Conservation (phyloP, 257 asterid genomes). For the Hygrophila difformis region DNA sequence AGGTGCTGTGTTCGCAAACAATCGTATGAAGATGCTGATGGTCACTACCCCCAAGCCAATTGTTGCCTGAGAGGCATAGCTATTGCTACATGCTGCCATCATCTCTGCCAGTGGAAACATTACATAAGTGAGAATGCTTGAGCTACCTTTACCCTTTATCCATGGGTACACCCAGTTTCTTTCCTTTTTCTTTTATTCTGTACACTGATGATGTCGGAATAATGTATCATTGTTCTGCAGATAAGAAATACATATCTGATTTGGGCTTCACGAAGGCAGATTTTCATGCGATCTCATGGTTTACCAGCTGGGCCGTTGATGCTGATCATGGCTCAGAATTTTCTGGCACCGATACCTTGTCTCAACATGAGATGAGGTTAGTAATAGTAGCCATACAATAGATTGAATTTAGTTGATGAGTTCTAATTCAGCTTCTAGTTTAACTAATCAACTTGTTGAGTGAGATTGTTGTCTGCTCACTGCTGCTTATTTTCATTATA, state of each 20-base stretch:
- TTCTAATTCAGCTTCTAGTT: too few species aligned
- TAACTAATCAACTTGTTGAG: too few species aligned
- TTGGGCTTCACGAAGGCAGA: constrained; percentile 70
- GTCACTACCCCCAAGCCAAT: constrained; percentile 21
- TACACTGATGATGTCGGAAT: neutral
- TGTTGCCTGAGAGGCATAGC: constrained; percentile 59
- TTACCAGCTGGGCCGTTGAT: constrained; percentile 99
- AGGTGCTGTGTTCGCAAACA: constrained; percentile 15
- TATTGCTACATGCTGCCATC: constrained; percentile 94
- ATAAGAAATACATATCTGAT: constrained; percentile 49
- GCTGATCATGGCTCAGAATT: constrained; percentile 69
- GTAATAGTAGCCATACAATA: too few species aligned
- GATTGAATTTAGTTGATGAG: too few species aligned
- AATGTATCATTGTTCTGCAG: constrained; percentile 29
- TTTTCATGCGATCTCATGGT: constrained; percentile 83
- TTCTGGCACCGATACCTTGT: constrained; percentile 26
- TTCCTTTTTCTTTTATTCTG: constrained; percentile 5
- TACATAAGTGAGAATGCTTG: constrained; percentile 56
- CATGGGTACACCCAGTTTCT: constrained; percentile 2
- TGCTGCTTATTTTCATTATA: too few species aligned
- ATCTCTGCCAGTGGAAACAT: constrained; percentile 92
- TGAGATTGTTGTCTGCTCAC: too few species aligned
- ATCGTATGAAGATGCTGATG: constrained; percentile 15
- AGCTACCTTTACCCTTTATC: neutral
- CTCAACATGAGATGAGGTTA: constrained; percentile 37